Evolutionary conservation across 371 early-diverging fungal species (phyloP).

Genomic region (Batkoa obscura): DNA sequence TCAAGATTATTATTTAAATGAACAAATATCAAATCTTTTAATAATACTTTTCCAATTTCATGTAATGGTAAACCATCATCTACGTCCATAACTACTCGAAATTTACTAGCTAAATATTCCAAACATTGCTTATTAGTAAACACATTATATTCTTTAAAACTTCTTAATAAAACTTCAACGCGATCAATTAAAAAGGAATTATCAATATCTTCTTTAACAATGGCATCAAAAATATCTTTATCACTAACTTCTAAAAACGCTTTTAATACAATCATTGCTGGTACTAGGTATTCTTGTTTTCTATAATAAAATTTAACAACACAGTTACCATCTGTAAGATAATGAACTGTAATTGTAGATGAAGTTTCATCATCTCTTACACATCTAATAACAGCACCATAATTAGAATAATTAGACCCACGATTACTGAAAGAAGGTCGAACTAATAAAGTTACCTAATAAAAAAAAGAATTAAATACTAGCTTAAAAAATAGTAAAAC

Average conservation of each 20-base stretch:
- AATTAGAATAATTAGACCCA: slow-evolving; percentile 73
- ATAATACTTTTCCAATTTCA: slow-evolving; percentile 64
- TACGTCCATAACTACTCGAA: slow-evolving; percentile 65
- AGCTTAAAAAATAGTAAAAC: no score
- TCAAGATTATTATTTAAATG: slow-evolving; percentile 68
- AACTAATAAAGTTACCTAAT: slow-evolving; percentile 51
- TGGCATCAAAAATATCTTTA: slow-evolving; percentile 80
- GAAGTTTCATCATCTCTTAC: slow-evolving; percentile 86
- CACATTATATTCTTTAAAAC: slow-evolving; percentile 50
- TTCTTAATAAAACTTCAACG: slow-evolving; percentile 71
- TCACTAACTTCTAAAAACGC: slow-evolving; percentile 70
- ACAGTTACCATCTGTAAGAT: slow-evolving; percentile 77
- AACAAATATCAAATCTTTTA: slow-evolving; percentile 68
- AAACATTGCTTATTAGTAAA: slow-evolving; percentile 60
- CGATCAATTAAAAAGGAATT: slow-evolving; percentile 91
- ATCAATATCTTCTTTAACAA: slow-evolving; percentile 56
- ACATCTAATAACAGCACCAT: slow-evolving; percentile 76
- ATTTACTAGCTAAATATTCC: slow-evolving; percentile 78
- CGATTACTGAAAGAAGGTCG: slow-evolving; percentile 82
- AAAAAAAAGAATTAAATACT: slow-evolving; percentile 11
- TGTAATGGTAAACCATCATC: slow-evolving; percentile 55
- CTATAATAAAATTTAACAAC: slow-evolving; percentile 74
- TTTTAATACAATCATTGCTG: slow-evolving; percentile 17
- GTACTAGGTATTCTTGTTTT: slow-evolving; percentile 92
- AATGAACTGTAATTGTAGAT: slow-evolving; percentile 82